Evolutionary conservation across 192 early-diverging fungal genomes (phyloP), one percentile per base, ranked within the genome.

Genomic region (Coemansia sp.): DNA sequence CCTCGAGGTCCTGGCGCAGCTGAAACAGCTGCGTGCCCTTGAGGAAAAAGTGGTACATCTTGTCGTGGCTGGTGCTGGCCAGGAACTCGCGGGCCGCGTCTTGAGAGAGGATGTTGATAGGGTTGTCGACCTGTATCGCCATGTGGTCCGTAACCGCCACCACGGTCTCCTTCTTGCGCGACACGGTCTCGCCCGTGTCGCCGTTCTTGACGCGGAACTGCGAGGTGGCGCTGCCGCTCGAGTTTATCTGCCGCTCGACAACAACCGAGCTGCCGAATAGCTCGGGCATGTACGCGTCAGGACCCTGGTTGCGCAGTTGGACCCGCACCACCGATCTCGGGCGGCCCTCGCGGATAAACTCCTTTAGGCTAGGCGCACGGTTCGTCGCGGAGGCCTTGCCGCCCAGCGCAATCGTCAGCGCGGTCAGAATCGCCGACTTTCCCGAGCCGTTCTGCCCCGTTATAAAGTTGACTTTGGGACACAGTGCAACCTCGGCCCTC

Each of bases 371-470:
- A 7, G 77, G 70, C 1, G 84, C 94, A 20, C 96, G 82, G 47
- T 94, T 90, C 12, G 96, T 97, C n/a, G 76, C 37, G 13, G 65
- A 82, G 0, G 94, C 90, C 52, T 89, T 91, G 27, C 88, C 96
- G 42, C 96, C 96, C 21, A 99, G 78, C n/a, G 85, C 87, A 34
- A 99, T 78, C 5, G 82, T 86, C 6, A 99, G 79, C 8, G 82
- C 94, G 0, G 93, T 95, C 25, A 99, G 69, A 42, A 97, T 89
- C 22, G 94, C 92, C 59, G 86, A 89, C 66, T 99, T 99, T n/a
- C 96, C 96, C 61, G 85, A 90, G 43, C 94, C 96, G 59, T 96
- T 98, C 49, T 96, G 91, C 9, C 96, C 96, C 41, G 91, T 89
- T 26, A 99, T 83, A 68, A 99, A 99, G 67, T 99, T 97, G 41